Base-by-base conservation (phyloP, 495 filamentous ascomycete species). In the Melanomma pulvis-pyrius region DNA sequence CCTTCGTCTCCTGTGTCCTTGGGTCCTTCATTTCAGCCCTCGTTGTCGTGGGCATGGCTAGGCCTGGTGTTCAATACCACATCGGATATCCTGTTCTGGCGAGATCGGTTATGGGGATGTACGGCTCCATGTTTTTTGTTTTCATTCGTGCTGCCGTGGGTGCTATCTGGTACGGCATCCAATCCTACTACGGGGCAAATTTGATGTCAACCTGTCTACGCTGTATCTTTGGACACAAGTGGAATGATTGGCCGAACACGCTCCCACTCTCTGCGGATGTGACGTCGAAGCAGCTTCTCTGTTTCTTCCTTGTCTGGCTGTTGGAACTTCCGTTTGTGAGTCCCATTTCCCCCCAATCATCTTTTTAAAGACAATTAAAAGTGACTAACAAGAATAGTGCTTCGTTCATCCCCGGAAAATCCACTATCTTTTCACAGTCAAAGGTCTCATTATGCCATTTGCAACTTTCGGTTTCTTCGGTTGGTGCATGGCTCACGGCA, bases 281-380 rank as follows among this genome's bases (percentile, higher is more conserved):
- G 12, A 63, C 60, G 19, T 41, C 48, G 2, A 53, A 47, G 30
- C 48, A 63, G 24, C 26, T 63, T 2, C 30, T 63, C 3, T 53
- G 48, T 48, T 63, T 53, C 32, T 63, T 63, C 50, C 50, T 63
- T 24, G 60, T 63, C 12, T 63, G 60, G 60, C 30, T 61, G 47
- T 50, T 61, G 30, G 44, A 61, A 22, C 19, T 61, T 22, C 58
- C 58, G 5, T 34, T 61, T 30, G 53, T 57, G 36, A 19, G 53
- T 36, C 7, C 32, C 22, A 54, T 32, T 54, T 15, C 54, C 22
- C 6, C 32, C n/a, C n/a, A n/a, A n/a, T n/a, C n/a, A n/a, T n/a
- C n/a, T n/a, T n/a, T n/a, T n/a, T n/a, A n/a, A n/a, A n/a, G n/a
- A 36, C 13, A 13, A 36, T 13, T 36, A 36, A 6, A 36, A 36